Percentiles rank a stretch among this genome's conserved stretches.
Conservation (phyloP, 371 early-diverging fungal species). For the Actinomortierella wolfii region DNA sequence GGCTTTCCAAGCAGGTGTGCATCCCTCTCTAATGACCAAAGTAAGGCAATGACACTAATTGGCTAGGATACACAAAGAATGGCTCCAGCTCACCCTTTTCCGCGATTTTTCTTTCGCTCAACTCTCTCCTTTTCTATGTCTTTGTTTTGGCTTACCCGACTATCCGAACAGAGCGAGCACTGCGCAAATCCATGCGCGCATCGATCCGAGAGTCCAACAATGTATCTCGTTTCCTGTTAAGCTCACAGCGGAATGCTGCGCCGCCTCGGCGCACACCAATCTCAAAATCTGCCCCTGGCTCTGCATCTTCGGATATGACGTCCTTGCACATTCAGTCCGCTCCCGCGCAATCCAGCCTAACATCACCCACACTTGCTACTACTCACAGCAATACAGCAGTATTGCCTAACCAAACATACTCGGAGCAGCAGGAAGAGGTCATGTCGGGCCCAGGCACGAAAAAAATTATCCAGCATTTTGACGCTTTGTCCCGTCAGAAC, state of each 20-base stretch:
- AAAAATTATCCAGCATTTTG: slow-evolving; percentile 28
- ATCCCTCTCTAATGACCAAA: background rate
- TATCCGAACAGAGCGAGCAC: slow-evolving; percentile 21
- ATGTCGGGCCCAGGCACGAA: slow-evolving; percentile 5
- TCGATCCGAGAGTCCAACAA: slow-evolving; percentile 9
- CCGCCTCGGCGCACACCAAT: too few species aligned
- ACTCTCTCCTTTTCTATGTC: background rate
- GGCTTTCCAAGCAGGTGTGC: slow-evolving; percentile 36
- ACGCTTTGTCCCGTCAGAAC: slow-evolving; percentile 18
- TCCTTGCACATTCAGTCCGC: background rate
- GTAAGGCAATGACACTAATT: background rate
- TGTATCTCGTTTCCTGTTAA: too few species aligned
- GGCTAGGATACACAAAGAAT: background rate
- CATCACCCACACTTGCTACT: background rate
- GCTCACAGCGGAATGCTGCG: too few species aligned
- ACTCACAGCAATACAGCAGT: background rate
- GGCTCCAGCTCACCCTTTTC: background rate
- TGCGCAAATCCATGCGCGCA: slow-evolving; percentile 21
- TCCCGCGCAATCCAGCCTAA: slow-evolving; percentile 8
- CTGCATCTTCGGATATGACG: background rate
- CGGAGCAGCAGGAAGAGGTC: background rate
- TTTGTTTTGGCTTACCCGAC: background rate
- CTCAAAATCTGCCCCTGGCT: background rate
- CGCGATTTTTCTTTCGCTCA: background rate
- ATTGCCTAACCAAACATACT: background rate